phyloP scores from a whole-genome alignment of 805 yeast species.

The Zygoascus ofunaensis region DNA sequence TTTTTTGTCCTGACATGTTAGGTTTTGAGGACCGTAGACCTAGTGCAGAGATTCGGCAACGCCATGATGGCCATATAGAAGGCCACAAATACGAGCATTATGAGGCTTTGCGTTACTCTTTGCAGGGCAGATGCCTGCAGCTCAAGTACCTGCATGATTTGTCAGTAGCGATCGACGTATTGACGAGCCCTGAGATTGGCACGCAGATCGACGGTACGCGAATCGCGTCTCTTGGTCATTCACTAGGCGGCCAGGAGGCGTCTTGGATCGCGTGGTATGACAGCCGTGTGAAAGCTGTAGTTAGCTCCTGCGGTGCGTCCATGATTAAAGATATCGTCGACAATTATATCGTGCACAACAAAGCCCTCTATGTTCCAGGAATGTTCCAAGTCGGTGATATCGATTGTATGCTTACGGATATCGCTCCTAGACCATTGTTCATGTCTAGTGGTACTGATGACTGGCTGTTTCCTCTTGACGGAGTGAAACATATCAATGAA shows the following conservation, averaged over 20 bases:
- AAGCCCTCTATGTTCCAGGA: constrained; percentile 1
- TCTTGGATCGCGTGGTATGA: constrained; percentile 2
- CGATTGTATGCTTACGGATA: not conserved
- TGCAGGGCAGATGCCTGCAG: constrained; percentile 1
- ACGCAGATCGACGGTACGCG: not conserved
- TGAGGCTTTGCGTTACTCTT: not conserved
- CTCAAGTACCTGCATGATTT: constrained; percentile 2
- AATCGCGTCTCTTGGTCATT: constrained; percentile 1
- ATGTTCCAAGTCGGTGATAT: constrained; percentile 1
- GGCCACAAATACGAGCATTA: not conserved
- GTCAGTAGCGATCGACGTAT: not conserved
- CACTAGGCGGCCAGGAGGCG: constrained; percentile 3
- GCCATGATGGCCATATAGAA: constrained; percentile 1
- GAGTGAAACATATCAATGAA: not conserved
- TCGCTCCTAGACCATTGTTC: not conserved
- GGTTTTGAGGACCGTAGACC: constrained; percentile 2
- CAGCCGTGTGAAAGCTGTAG: constrained; percentile 1
- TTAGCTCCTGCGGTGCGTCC: not conserved
- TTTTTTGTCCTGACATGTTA: constrained; percentile 4
- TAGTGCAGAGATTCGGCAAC: not conserved
- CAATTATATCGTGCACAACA: constrained; percentile 1
- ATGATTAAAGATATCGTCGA: not conserved
- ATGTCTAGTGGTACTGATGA: not conserved
- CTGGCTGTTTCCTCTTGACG: not conserved
- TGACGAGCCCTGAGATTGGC: not conserved